Evolutionary conservation across 2,329 filamentous ascomycete genomes (phyloP), one percentile per base, ranked within the genome.

Genomic region (Clonostachys solani): DNA sequence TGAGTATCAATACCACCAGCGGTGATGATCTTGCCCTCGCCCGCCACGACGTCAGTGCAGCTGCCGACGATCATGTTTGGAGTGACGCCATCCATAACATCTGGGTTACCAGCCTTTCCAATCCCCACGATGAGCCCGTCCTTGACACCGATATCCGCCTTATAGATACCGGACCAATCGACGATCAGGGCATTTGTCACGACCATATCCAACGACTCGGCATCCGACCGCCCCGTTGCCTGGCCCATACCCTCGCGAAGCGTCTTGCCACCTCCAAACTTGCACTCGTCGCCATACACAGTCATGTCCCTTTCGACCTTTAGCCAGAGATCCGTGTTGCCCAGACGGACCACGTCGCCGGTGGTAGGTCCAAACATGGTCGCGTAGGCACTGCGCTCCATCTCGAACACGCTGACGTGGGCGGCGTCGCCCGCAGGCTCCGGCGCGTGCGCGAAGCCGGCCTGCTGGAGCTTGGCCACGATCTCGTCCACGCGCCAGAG

Each of bases 201-300:
- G 19, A 96, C 89, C 42, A 92, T 80, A 63, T 97, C 92, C 49
- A 96, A 70, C 19, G 81, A 83, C 19, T 92, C 83, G 3, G 75
- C 73, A 57, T 92, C 86, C 0, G 78, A 68, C 40, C 89, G 78
- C 5, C 89, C 92, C 19, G 85, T 86, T 6, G 91, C 89, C 71
- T 96, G 92, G 4, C 92, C 92, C 92, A 97, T 97, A 33, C 92
- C 92, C 65, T 97, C 92, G 51, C 92, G 81, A 49, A 97, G 71
- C 36, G 90, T 94, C 75, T 97, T 97, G 42, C 92, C 92, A 41
- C 92, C 92, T 15, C 92, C 92, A 66, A 97, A 97, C 54, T 91
- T 87, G 64, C 92, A 96, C 70, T 97, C 92, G 53, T 97, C 92
- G 9, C 92, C 92, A 61, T 95, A 95, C 5, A 74, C 72, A 0